phyloP scores from a whole-genome alignment of 106 monocot genomes.

The Ottelia alismoides region DNA sequence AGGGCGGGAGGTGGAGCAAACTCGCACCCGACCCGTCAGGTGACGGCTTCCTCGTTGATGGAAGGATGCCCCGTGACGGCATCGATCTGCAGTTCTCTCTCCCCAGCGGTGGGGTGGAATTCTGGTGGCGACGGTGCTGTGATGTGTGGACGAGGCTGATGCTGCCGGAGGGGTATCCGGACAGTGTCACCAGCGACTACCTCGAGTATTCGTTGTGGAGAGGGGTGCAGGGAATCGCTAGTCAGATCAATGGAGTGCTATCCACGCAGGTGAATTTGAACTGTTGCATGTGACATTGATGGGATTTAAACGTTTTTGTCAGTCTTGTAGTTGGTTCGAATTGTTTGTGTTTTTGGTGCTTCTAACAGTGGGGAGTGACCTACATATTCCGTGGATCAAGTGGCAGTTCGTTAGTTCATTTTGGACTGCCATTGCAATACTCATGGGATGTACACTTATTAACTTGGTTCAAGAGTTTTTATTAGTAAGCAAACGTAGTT shows the following conservation, averaged over 20 bases:
- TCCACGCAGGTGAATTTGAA: constrained; percentile 99
- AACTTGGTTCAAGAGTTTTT: too few species aligned
- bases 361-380: too few species aligned
- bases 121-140: constrained; percentile 21
- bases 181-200: constrained; percentile 79
- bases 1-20: constrained; percentile 38
- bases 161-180: constrained; percentile 79
- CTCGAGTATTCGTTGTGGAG: constrained; percentile 91
- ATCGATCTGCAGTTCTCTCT: neutral
- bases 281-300: too few species aligned
- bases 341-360: too few species aligned
- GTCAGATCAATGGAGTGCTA: constrained; percentile 85
- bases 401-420: too few species aligned
- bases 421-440: too few species aligned
- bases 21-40: constrained; percentile 16
- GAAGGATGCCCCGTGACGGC: neutral
- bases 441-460: too few species aligned
- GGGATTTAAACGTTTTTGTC: too few species aligned
- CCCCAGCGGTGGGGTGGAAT: neutral
- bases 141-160: constrained; percentile 34
- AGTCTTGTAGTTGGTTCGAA: too few species aligned
- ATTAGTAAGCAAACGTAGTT: too few species aligned
- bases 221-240: constrained; percentile 80
- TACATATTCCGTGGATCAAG: too few species aligned
- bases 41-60: constrained; percentile 17